A percentile compares a stretch with the other conserved stretches of the same genome.
phyloP scores from a whole-genome alignment of 306 rosid genomes.

The Castanospermum australe region DNA sequence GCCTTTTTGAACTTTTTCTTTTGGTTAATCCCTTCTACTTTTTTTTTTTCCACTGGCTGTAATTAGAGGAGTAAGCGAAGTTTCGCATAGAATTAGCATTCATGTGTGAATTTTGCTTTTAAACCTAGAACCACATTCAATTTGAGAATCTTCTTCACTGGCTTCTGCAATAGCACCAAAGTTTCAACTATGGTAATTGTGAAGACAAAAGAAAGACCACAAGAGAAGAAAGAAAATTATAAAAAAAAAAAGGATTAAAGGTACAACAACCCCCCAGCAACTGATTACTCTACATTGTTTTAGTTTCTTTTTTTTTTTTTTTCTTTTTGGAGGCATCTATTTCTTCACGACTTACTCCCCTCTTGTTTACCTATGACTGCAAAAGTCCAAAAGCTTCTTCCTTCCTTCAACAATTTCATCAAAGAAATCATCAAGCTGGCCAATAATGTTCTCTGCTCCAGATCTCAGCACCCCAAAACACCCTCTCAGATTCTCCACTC shows the following conservation, averaged over 20 bases:
- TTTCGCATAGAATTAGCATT: background rate
- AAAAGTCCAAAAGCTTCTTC: conserved; percentile 87
- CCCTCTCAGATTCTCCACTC: conserved; percentile 75
- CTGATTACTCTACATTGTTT: conserved; percentile 29
- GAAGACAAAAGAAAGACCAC: background rate
- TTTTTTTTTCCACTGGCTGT: background rate
- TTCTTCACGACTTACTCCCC: background rate
- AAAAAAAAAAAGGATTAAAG: conserved; percentile 7
- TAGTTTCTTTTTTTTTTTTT: background rate
- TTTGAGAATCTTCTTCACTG: conserved; percentile 21
- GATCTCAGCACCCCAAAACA: conserved; percentile 83
- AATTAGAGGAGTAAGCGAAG: background rate
- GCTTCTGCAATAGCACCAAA: background rate
- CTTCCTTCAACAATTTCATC: conserved; percentile 92
- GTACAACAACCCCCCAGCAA: conserved; percentile 32
- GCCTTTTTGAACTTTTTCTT: background rate
- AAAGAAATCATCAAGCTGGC: conserved; percentile 82
- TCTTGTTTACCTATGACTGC: conserved; percentile 69
- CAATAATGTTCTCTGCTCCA: conserved; percentile 84
- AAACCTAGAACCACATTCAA: conserved; percentile 11
- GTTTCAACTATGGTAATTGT: conserved; percentile 17
- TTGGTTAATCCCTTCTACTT: background rate
- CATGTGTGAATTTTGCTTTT: background rate
- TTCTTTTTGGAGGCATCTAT: background rate
- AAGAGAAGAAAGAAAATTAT: background rate